Percentiles rank a stretch among this genome's conserved stretches.
phyloP scores from a whole-genome alignment of 2,329 filamentous ascomycete species.

The Gremmenia infestans region DNA sequence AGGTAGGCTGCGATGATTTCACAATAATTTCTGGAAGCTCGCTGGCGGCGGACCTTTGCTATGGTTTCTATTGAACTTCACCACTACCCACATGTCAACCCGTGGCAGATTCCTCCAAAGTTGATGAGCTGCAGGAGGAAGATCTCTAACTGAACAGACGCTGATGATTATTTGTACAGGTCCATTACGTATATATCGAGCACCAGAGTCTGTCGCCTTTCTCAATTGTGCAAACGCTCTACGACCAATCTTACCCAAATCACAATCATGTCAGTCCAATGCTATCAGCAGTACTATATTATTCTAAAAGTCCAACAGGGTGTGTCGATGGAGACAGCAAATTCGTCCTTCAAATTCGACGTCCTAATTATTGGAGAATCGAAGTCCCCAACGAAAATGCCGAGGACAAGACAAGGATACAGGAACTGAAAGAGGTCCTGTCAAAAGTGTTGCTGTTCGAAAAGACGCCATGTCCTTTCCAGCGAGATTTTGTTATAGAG shows the following conservation, averaged over 20 bases:
- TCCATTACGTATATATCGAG: conserved; percentile 76
- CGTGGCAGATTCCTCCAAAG: no score
- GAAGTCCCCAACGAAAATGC: conserved; percentile 66
- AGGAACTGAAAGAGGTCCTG: conserved; percentile 64
- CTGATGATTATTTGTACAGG: conserved; percentile 40
- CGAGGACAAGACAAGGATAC: conserved; percentile 59
- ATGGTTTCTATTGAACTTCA: no score
- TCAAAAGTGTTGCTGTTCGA: conserved; percentile 76
- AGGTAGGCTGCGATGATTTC: conserved; percentile 43
- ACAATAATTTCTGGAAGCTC: background rate
- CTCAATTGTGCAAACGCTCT: conserved; percentile 79
- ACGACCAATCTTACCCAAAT: conserved; percentile 82
- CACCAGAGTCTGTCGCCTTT: conserved; percentile 81
- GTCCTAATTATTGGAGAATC: conserved; percentile 84
- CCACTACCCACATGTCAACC: no score
- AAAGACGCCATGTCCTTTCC: conserved; percentile 82
- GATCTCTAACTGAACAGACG: background rate
- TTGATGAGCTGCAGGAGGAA: no score
- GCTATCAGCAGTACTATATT: no score
- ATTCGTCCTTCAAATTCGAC: conserved; percentile 81
- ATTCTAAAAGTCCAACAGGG: conserved; percentile 38
- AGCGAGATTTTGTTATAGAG: conserved; percentile 68
- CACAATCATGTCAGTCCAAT: conserved; percentile 59
- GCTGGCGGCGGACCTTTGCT: no score
- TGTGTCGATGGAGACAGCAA: conserved; percentile 80